Evolutionary conservation across 2,329 filamentous ascomycete genomes (phyloP).

Genomic region (Rutstroemia sydowiana): DNA sequence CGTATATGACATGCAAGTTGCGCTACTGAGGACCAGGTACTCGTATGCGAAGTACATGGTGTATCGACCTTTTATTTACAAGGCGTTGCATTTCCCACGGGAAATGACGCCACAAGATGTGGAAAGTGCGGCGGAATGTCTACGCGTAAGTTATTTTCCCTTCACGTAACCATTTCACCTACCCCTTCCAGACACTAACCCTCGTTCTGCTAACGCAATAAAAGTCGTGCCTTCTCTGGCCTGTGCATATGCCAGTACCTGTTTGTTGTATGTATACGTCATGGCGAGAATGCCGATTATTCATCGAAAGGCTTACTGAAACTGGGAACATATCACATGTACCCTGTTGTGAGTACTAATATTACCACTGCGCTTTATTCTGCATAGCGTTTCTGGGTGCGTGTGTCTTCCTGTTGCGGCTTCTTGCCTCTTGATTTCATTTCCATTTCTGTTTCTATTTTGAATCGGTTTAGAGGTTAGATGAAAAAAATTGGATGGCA

Average conservation of each 20-base stretch:
- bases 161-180: not conserved
- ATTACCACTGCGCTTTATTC: no score
- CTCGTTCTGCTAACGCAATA: not conserved
- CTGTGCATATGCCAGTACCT: slow-evolving; percentile 34
- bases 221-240: slow-evolving; percentile 50
- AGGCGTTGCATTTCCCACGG: slow-evolving; percentile 50
- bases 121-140: slow-evolving; percentile 47
- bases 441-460: no score
- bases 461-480: no score
- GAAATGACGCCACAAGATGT: slow-evolving; percentile 46
- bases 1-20: slow-evolving; percentile 48
- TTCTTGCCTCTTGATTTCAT: no score
- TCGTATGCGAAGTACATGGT: slow-evolving; percentile 52
- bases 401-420: no score
- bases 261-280: no score
- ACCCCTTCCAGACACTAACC: not conserved
- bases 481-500: no score
- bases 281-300: no score
- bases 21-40: slow-evolving; percentile 49
- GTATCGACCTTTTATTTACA: slow-evolving; percentile 52
- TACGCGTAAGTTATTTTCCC: slow-evolving; percentile 30
- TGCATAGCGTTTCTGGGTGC: no score
- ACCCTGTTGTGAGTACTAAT: no score
- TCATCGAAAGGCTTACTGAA: no score
- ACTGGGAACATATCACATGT: no score